These are phyloP conservation scores for Ramichloridium luteum DNA, from an alignment of 2,329 filamentous ascomycete genomes.

Conservation along the genomic window DNA sequence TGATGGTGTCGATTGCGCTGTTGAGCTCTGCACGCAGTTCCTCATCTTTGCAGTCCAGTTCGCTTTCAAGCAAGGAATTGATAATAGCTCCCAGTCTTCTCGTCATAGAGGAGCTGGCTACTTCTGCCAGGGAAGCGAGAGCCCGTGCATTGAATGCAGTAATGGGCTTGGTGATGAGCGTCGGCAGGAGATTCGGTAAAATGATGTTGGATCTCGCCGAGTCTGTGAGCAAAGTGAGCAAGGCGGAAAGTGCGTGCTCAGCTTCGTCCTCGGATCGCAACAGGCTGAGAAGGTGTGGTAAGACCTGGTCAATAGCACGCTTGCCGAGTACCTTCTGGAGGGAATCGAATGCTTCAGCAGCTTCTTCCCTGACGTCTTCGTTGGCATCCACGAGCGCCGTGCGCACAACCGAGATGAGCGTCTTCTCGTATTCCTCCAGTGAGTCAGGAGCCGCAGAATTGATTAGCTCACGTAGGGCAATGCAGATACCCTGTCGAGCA, in stretches of 20 bases:
- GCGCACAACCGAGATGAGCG: slow-evolving; percentile 83
- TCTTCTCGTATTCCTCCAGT: slow-evolving; percentile 88
- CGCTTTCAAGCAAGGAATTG: slow-evolving; percentile 88
- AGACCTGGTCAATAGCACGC: slow-evolving; percentile 84
- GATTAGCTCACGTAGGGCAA: slow-evolving; percentile 88
- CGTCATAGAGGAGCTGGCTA: slow-evolving; percentile 83
- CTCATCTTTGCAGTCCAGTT: slow-evolving; percentile 67
- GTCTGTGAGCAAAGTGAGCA: slow-evolving; percentile 88
- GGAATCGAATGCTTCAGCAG: slow-evolving; percentile 93
- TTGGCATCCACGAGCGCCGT: slow-evolving; percentile 85
- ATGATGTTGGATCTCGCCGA: slow-evolving; percentile 91
- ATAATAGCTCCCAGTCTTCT: slow-evolving; percentile 78
- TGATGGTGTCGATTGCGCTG: slow-evolving; percentile 72
- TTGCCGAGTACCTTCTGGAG: slow-evolving; percentile 90
- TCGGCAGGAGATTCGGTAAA: slow-evolving; percentile 88
- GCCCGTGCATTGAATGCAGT: slow-evolving; percentile 91
- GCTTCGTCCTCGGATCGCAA: slow-evolving; percentile 75
- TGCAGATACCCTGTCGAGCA: slow-evolving; percentile 92
- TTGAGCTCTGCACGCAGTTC: slow-evolving; percentile 61
- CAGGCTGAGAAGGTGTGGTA: slow-evolving; percentile 84
- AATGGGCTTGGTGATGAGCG: slow-evolving; percentile 78
- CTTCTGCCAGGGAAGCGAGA: slow-evolving; percentile 80
- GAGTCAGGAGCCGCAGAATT: slow-evolving; percentile 77
- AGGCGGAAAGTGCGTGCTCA: slow-evolving; percentile 80
- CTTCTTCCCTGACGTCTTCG: slow-evolving; percentile 82